Evolutionary conservation across 805 yeast species (phyloP), one percentile per base, ranked within the genome.

Genomic region (Starmerella floris): DNA sequence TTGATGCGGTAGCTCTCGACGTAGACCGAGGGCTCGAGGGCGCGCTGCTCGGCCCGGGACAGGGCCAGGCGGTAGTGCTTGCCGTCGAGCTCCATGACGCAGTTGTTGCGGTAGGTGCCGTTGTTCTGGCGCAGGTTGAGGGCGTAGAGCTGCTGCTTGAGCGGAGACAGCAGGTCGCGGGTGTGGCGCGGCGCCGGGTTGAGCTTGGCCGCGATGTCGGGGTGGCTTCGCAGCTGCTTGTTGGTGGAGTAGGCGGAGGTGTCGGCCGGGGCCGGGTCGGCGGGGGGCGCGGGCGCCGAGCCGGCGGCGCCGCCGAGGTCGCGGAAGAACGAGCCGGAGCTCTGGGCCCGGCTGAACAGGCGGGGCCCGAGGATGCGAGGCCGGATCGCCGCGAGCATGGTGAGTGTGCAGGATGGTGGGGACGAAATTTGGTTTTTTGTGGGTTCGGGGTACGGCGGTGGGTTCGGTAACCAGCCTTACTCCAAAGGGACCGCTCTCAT

Each of bases 21-120:
- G 62, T 76, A 84, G n/a, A 88, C 73, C 11, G 91, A 76, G 21
- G 97, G 97, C 61, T 85, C 95, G 46, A 88, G 68, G 2, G 77
- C 73, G 42, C 79, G 80, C 42, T 83, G 74, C 60, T 85, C 94
- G 42, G 72, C 69, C 31, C 65, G 64, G 3, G 74, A 65, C 40
- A 88, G 68, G 27, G 67, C 63, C 48, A 88, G 64, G 50, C 68
- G 70, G 62, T 74, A 80, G 30, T 56, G 49, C 41, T 66, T 64
- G 27, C 76, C 77, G 30, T 57, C 54, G n/a, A 55, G 46, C 23
- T 62, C 62, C 13, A 81, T 66, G 15, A 67, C 53, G 44, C 75
- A 73, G 48, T 72, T 65, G 56, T 77, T 79, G 53, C 76, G 77
- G 69, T 72, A 87, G 55, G 78, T 79, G 2, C 74, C 74, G 37